A percentile compares a stretch with the other conserved stretches of the same genome.
phyloP scores from a whole-genome alignment of 75 land plant species.

The Picea glauca region DNA sequence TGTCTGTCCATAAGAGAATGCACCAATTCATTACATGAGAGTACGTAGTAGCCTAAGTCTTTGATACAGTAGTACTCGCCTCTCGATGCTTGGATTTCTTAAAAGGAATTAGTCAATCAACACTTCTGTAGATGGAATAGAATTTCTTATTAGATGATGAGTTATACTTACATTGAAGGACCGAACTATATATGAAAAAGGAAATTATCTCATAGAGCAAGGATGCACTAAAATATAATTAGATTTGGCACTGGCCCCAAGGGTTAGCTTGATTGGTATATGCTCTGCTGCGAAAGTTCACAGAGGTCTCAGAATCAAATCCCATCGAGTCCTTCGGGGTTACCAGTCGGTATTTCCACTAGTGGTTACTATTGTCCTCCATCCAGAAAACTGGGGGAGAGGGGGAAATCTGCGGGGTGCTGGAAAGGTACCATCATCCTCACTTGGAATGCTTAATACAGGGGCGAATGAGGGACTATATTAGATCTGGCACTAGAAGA shows the following conservation, averaged over 20 bases:
- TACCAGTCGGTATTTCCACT: too few relatives aligned
- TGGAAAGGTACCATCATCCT: too few relatives aligned
- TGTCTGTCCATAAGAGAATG: neutral
- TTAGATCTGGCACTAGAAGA: neutral
- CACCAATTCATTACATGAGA: neutral
- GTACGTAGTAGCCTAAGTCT: neutral
- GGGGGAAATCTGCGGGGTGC: too few relatives aligned
- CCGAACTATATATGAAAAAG: neutral
- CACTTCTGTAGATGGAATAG: neutral
- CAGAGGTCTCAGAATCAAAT: too few relatives aligned
- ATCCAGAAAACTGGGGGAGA: too few relatives aligned
- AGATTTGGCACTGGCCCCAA: too few relatives aligned
- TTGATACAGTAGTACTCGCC: neutral
- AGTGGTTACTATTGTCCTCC: too few relatives aligned
- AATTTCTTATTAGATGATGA: neutral
- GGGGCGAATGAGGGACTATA: too few relatives aligned
- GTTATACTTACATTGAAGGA: neutral
- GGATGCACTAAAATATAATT: neutral
- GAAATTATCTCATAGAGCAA: neutral
- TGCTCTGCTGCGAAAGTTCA: too few relatives aligned
- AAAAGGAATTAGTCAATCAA: neutral
- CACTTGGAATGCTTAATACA: too few relatives aligned
- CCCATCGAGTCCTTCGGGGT: too few relatives aligned
- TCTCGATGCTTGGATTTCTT: neutral
- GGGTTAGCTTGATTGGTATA: too few relatives aligned